Evolutionary conservation across 176 grass and related monocot species (phyloP).

Genomic region (Triticum dicoccoides): DNA sequence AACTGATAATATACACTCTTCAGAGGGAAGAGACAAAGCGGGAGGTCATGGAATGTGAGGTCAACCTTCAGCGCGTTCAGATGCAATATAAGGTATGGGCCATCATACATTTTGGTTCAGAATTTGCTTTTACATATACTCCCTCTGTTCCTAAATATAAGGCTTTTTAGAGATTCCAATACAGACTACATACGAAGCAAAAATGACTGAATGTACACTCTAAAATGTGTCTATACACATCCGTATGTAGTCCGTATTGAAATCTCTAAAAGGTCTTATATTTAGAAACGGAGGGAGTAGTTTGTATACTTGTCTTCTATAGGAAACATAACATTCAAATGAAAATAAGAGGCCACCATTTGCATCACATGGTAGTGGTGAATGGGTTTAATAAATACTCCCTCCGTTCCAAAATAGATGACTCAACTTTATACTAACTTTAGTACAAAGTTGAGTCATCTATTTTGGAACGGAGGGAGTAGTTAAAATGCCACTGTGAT

Average conservation of each 20-base stretch:
- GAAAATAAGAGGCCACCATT: background rate
- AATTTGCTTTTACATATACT: background rate
- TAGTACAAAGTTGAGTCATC: no score
- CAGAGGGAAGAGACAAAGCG: constrained; percentile 96
- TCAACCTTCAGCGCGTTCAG: constrained; percentile 80
- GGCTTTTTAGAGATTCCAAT: no score
- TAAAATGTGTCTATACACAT: no score
- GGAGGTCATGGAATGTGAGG: constrained; percentile 72
- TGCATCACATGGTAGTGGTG: background rate
- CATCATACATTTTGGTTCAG: constrained; percentile 6
- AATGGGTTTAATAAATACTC: constrained; percentile 9
- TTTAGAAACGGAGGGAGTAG: no score
- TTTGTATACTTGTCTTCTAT: background rate
- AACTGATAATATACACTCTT: constrained; percentile 25
- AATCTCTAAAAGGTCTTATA: no score
- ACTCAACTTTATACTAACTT: no score
- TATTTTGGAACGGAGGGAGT: no score
- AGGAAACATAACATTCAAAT: background rate
- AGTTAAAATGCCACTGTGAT: background rate
- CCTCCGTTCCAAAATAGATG: no score
- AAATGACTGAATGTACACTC: no score
- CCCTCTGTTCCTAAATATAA: no score
- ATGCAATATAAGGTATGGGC: constrained; percentile 88
- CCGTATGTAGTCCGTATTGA: no score
- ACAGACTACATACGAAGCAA: no score